These are phyloP conservation scores for Trichosporon asahii DNA, from an alignment of 1,284 basidiomycete species.

Conservation along the genomic window DNA sequence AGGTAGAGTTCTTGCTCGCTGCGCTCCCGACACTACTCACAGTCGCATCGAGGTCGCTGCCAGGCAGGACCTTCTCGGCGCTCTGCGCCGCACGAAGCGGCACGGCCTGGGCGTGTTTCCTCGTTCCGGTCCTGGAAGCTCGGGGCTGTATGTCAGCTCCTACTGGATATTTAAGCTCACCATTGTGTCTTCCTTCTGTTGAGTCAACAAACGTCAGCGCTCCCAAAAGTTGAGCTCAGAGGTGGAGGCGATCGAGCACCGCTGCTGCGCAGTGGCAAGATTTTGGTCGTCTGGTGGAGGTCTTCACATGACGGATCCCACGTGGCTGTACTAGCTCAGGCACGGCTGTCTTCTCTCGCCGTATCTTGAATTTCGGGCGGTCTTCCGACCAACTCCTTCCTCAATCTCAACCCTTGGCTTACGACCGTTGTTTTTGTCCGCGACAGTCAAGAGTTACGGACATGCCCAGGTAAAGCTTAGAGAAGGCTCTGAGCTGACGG, in stretches of 20 bases:
- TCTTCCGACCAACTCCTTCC: background rate
- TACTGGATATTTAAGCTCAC: background rate
- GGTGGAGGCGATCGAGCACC: background rate
- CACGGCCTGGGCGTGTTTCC: slow-evolving; percentile 32
- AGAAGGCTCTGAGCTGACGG: background rate
- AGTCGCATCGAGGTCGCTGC: slow-evolving; percentile 10
- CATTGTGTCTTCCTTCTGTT: slow-evolving; percentile 13
- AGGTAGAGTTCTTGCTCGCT: too few relatives aligned
- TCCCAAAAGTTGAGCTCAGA: slow-evolving; percentile 7
- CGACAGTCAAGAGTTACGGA: background rate
- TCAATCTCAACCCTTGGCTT: background rate
- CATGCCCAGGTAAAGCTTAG: slow-evolving; percentile 16
- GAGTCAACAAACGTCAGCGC: background rate
- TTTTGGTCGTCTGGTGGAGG: background rate
- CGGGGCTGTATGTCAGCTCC: slow-evolving; percentile 30
- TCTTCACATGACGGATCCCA: background rate
- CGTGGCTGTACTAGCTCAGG: background rate
- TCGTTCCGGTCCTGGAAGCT: slow-evolving; percentile 24
- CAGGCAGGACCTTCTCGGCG: slow-evolving; percentile 25
- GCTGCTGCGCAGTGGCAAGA: background rate
- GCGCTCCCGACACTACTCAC: slow-evolving; percentile 11
- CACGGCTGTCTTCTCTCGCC: background rate
- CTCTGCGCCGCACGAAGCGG: slow-evolving; percentile 25
- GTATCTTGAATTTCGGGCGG: slow-evolving; percentile 3
- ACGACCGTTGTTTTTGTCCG: background rate